Evolutionary conservation across 1,139 yeast species (phyloP).

Genomic region (Pichia sp.): DNA sequence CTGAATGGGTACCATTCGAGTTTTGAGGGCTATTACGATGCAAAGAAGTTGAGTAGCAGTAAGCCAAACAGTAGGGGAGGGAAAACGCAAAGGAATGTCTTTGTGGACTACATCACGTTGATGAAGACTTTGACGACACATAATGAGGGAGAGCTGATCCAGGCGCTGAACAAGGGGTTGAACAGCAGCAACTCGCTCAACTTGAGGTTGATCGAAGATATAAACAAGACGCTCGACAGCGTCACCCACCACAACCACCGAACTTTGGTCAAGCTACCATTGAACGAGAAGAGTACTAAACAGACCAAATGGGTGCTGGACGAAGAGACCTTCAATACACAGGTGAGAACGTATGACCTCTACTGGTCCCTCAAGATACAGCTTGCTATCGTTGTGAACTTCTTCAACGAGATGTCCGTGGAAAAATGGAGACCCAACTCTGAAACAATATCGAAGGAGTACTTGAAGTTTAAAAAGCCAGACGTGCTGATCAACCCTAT

Average conservation of each 20-base stretch:
- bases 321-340: constrained; percentile 22
- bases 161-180: constrained; percentile 3
- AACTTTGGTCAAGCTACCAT: background rate
- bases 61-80: background rate
- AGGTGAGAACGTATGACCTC: constrained; percentile 17
- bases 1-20: constrained; percentile 5
- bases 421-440: constrained; percentile 21
- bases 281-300: constrained; percentile 1
- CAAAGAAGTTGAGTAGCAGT: constrained; percentile 1
- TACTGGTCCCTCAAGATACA: constrained; percentile 24
- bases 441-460: constrained; percentile 18
- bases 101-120: constrained; percentile 7
- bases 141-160: constrained; percentile 4
- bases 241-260: background rate
- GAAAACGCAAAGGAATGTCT: constrained; percentile 1
- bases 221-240: constrained; percentile 3
- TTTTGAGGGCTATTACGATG: background rate
- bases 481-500: constrained; percentile 5
- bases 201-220: background rate
- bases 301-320: constrained; percentile 27
- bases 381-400: constrained; percentile 23
- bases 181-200: background rate
- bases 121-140: background rate
- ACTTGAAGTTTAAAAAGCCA: constrained; percentile 15
- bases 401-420: constrained; percentile 18